A percentile compares a stretch with the other conserved stretches of the same genome.
Evolutionary conservation across 176 grass and related monocot genomes (phyloP).

Genomic region (Cymbopogon citratus): DNA sequence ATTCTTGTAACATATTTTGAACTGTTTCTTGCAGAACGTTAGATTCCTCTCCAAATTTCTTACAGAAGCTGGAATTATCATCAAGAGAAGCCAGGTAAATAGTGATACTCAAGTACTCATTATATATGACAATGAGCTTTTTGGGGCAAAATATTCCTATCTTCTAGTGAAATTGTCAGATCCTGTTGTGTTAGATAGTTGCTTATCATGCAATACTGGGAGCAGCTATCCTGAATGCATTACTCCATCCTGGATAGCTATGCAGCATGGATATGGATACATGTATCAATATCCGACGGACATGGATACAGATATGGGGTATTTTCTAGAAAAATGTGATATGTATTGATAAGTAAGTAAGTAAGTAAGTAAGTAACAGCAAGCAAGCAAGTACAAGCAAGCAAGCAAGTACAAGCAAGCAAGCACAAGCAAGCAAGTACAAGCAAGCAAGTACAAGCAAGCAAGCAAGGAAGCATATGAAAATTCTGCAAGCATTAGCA

Average conservation of each 20-base stretch:
- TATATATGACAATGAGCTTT: not conserved
- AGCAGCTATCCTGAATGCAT: not conserved
- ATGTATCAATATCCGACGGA: too few relatives aligned
- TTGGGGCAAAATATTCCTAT: not conserved
- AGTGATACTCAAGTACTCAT: not conserved
- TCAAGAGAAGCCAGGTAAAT: conserved; percentile 86
- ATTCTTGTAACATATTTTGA: conserved; percentile 15
- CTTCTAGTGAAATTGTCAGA: not conserved
- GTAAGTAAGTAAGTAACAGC: too few relatives aligned
- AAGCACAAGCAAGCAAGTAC: too few relatives aligned
- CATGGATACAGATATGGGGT: too few relatives aligned
- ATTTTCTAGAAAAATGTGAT: too few relatives aligned
- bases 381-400: too few relatives aligned
- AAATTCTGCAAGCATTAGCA: too few relatives aligned
- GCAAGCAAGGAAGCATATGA: too few relatives aligned
- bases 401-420: too few relatives aligned
- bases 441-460: too few relatives aligned
- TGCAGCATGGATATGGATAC: not conserved
- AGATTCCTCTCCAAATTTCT: conserved; percentile 83
- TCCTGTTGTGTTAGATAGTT: not conserved
- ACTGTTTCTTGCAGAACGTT: conserved; percentile 65
- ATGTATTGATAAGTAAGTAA: too few relatives aligned
- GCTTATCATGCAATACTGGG: not conserved
- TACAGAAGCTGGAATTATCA: conserved; percentile 90
- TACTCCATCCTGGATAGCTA: not conserved